Evolutionary conservation across 305 asterid species (phyloP).

Genomic region (Coffea humblotiana): DNA sequence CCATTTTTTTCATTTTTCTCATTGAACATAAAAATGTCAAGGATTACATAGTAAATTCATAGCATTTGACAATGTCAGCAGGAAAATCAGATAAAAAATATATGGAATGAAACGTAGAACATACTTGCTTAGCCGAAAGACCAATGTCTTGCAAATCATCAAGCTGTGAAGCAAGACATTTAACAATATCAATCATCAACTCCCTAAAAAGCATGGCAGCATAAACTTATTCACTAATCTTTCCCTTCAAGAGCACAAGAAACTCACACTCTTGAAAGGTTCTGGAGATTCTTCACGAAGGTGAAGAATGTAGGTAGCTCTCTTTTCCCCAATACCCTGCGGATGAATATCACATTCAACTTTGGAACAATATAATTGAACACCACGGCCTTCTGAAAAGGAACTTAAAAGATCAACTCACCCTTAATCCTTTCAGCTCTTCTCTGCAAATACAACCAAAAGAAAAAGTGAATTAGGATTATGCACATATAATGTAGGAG

Average conservation of each 20-base stretch:
- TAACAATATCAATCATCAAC: slow-evolving; percentile 5
- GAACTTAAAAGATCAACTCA: slow-evolving; percentile 19
- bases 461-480: background rate
- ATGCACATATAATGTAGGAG: background rate
- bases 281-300: slow-evolving; percentile 72
- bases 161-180: slow-evolving; percentile 41
- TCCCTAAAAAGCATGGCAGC: background rate
- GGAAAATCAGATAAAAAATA: background rate
- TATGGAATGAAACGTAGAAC: background rate
- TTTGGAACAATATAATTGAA: slow-evolving; percentile 1
- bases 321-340: slow-evolving; percentile 91
- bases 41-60: background rate
- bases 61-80: background rate
- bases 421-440: slow-evolving; percentile 64
- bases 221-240: background rate
- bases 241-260: background rate
- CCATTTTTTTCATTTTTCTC: background rate
- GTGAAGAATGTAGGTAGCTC: slow-evolving; percentile 76
- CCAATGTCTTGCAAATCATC: slow-evolving; percentile 82
- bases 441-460: slow-evolving; percentile 48
- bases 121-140: slow-evolving; percentile 79
- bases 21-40: background rate
- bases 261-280: slow-evolving; percentile 74
- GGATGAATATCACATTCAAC: background rate
- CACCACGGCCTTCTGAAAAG: background rate